These are phyloP conservation scores for Phytophthora crassamura DNA, from an alignment of 352 stramenopile genomes.

Conservation along the genomic window DNA sequence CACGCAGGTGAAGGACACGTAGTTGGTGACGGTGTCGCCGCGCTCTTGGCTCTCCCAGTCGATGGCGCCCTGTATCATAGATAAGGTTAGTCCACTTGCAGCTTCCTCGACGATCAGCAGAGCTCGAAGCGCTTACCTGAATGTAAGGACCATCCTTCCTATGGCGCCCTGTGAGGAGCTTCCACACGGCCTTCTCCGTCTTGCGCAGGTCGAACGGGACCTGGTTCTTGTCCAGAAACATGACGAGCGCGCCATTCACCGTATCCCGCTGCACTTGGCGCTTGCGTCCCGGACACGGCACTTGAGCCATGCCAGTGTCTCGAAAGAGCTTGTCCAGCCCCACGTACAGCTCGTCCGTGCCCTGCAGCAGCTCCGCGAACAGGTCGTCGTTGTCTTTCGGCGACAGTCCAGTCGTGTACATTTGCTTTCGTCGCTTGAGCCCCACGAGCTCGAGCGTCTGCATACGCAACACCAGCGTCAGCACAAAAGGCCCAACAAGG, in stretches of 20 bases:
- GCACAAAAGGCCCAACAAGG: background rate
- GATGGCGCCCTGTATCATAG: constrained; percentile 19
- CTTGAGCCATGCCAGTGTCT: constrained; percentile 21
- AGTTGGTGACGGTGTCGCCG: constrained; percentile 26
- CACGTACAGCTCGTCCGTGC: constrained; percentile 29
- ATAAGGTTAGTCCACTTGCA: background rate
- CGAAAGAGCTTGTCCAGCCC: constrained; percentile 31
- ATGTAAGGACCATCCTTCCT: constrained; percentile 28
- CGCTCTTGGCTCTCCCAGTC: constrained; percentile 26
- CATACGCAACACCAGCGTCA: background rate
- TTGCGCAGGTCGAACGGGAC: constrained; percentile 37
- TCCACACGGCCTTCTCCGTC: constrained; percentile 35
- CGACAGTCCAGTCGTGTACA: background rate
- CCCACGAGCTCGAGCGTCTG: constrained; percentile 34
- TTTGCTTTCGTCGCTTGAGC: constrained; percentile 32
- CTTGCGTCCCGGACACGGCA: constrained; percentile 26
- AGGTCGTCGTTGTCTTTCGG: constrained; percentile 30
- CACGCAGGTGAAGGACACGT: constrained; percentile 32
- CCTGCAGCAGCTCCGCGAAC: constrained; percentile 30
- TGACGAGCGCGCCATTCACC: constrained; percentile 22
- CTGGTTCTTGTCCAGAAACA: constrained; percentile 37
- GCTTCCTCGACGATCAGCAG: background rate
- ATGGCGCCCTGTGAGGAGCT: constrained; percentile 25
- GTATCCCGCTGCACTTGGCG: constrained; percentile 18
- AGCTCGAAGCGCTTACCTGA: constrained; percentile 1